Conservation (phyloP, 208 protist species). For the Sergeia podlipaevii region DNA sequence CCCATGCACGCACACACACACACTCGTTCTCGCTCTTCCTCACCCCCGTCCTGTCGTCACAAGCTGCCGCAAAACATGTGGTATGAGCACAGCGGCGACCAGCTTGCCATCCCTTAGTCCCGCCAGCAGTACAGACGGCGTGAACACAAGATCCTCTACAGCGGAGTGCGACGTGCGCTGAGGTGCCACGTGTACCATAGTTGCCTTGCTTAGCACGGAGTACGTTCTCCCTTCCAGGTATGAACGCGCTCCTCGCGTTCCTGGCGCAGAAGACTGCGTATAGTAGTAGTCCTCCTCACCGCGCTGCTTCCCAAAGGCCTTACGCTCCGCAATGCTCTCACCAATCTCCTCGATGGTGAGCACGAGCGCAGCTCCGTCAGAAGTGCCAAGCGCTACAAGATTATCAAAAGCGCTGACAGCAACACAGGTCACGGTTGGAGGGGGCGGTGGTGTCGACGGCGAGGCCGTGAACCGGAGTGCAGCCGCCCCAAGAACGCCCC, state of each 20-base stretch:
- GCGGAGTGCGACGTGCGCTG: constrained; percentile 16
- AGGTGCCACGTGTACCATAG: constrained; percentile 39
- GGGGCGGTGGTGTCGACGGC: not conserved
- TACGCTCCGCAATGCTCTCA: not conserved
- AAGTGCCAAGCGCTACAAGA: constrained; percentile 71
- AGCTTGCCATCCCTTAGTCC: constrained; percentile 73
- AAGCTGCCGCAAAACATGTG: constrained; percentile 25
- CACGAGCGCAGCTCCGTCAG: constrained; percentile 48
- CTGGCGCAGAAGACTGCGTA: not conserved
- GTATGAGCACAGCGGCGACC: constrained; percentile 60
- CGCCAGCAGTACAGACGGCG: constrained; percentile 79
- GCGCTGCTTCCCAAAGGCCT: too few relatives aligned
- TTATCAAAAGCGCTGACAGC: constrained; percentile 64
- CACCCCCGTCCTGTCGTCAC: constrained; percentile 21
- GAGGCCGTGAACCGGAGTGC: constrained; percentile 5
- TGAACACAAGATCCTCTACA: constrained; percentile 62
- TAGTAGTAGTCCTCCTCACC: too few relatives aligned
- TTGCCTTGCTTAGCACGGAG: constrained; percentile 29
- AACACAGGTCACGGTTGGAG: constrained; percentile 34
- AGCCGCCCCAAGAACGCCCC: not conserved
- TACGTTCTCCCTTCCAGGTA: not conserved
- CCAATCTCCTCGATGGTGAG: constrained; percentile 20
- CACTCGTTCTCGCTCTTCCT: too few relatives aligned
- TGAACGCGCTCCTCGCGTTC: not conserved
- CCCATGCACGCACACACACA: too few relatives aligned